Conservation (phyloP, 805 yeast species). For the Starmerella kuoi region DNA sequence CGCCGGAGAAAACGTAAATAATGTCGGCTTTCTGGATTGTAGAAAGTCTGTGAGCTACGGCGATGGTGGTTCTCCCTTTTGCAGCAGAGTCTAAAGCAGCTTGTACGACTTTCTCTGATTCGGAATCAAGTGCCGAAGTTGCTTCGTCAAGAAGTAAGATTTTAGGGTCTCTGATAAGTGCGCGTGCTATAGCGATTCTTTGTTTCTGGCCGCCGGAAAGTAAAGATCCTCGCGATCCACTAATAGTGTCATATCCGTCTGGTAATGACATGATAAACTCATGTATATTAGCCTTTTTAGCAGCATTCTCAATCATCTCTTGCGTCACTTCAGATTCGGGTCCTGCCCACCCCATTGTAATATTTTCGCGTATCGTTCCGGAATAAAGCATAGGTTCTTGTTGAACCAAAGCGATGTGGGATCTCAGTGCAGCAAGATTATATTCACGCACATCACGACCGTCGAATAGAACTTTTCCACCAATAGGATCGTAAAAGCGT, state of each 20-base stretch:
- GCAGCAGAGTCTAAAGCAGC: not conserved
- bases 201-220: not conserved
- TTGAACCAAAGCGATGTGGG: not conserved
- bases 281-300: not conserved
- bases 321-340: not conserved
- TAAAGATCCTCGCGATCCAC: not conserved
- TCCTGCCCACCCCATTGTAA: not conserved
- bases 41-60: not conserved
- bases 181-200: not conserved
- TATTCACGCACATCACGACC: not conserved
- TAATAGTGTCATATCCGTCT: not conserved
- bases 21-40: not conserved
- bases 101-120: not conserved
- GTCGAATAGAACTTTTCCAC: not conserved
- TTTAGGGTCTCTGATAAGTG: not conserved
- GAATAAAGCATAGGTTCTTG: slow-evolving; percentile 2
- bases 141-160: not conserved
- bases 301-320: not conserved
- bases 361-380: not conserved
- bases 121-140: not conserved
- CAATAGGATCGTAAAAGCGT: not conserved
- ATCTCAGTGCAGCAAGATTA: not conserved
- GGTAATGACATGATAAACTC: not conserved
- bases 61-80: not conserved
- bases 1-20: not conserved